Evolutionary conservation across 768 basidiomycete genomes (phyloP).

Genomic region (Lactifluus subvellereus): DNA sequence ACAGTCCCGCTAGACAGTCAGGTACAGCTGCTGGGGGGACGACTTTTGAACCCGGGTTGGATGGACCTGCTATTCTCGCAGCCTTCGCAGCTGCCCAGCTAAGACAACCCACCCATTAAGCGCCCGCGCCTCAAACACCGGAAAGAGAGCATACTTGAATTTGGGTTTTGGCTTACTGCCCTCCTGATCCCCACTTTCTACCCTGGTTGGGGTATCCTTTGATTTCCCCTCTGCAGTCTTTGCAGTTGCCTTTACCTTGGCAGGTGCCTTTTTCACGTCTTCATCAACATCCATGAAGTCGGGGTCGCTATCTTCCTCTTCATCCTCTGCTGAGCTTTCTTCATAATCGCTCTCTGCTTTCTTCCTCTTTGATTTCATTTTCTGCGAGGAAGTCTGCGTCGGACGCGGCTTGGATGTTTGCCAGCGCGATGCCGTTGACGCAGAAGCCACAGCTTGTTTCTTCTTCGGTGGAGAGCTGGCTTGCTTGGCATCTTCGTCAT

Average conservation of each 20-base stretch:
- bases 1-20: constrained; percentile 77
- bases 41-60: constrained; percentile 50
- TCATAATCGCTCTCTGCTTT: constrained; percentile 33
- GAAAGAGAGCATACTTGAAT: constrained; percentile 31
- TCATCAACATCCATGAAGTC: constrained; percentile 24
- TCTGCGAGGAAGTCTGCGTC: constrained; percentile 17
- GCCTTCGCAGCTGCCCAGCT: constrained; percentile 53
- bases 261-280: constrained; percentile 20
- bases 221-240: constrained; percentile 19
- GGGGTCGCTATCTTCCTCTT: constrained; percentile 24
- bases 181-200: constrained; percentile 15
- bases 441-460: constrained; percentile 5
- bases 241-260: constrained; percentile 23
- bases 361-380: constrained; percentile 29
- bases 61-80: constrained; percentile 54
- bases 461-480: constrained; percentile 17
- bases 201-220: constrained; percentile 19
- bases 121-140: not conserved
- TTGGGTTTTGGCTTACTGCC: constrained; percentile 33
- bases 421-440: not conserved
- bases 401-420: constrained; percentile 15
- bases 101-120: not conserved
- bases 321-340: constrained; percentile 30
- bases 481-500: constrained; percentile 24
- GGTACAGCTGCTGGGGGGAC: constrained; percentile 69